These are phyloP conservation scores for Colletotrichum theobromicola DNA, from an alignment of 2,329 filamentous ascomycete genomes.

Conservation along the genomic window DNA sequence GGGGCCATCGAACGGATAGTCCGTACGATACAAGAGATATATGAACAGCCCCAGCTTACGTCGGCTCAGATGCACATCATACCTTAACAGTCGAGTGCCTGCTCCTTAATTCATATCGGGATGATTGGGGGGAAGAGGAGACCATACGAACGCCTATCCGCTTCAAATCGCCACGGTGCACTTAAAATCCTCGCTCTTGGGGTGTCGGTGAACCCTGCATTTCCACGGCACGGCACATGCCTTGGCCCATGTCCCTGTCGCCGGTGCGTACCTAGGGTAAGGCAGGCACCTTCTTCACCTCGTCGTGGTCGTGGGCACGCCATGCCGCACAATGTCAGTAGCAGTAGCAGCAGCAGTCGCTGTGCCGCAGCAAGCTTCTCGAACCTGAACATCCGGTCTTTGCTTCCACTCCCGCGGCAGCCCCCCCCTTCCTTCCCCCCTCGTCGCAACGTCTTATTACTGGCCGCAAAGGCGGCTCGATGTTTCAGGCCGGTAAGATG, in stretches of 20 bases:
- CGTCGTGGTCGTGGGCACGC: background rate
- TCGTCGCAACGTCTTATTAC: background rate
- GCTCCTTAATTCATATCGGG: background rate
- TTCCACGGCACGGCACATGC: conserved; percentile 11
- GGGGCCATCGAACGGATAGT: background rate
- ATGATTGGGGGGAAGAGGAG: background rate
- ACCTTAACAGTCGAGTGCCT: background rate
- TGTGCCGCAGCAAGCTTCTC: background rate
- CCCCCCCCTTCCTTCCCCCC: background rate
- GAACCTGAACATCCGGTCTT: conserved; percentile 9
- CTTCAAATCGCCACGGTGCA: background rate
- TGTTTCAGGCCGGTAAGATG: conserved; percentile 22
- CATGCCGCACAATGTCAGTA: no score
- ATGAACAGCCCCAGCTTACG: background rate
- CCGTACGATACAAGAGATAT: background rate
- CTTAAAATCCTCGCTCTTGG: background rate
- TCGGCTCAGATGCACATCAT: background rate
- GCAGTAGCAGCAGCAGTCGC: no score
- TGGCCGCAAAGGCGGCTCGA: conserved; percentile 4
- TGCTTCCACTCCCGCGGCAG: conserved; percentile 4
- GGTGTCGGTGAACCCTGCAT: background rate
- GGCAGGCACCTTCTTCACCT: background rate
- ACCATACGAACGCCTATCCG: background rate
- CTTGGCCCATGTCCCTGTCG: background rate
- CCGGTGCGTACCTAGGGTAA: background rate